Percentiles rank a stretch among this genome's conserved stretches.
Conservation (phyloP, 163 green algal species). For the Trebouxiophyceae sp. region DNA sequence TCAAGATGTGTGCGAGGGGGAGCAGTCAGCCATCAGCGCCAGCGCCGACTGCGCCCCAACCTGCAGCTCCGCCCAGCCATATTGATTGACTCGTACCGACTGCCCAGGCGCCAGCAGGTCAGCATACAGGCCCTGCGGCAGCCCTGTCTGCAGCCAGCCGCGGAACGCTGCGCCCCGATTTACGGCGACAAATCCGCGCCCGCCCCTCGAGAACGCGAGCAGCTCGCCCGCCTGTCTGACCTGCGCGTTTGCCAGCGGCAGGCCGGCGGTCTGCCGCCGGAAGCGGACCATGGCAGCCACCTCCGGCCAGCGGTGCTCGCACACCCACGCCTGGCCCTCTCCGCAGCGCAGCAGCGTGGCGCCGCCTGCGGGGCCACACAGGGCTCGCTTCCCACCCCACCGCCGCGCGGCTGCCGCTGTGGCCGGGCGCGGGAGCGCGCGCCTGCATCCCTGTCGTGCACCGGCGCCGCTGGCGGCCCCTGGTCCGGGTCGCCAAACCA, state of each 20-base stretch:
- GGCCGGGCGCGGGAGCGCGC: background rate
- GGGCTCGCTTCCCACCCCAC: background rate
- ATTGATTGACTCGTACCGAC: background rate
- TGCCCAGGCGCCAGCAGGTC: background rate
- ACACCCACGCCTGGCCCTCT: background rate
- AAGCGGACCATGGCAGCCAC: background rate
- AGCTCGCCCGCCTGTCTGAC: background rate
- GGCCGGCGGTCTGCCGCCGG: background rate
- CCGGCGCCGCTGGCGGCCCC: background rate
- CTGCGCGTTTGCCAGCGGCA: background rate
- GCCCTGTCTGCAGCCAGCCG: background rate
- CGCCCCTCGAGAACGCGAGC: background rate
- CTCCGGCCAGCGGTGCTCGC: background rate
- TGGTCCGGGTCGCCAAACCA: constrained; percentile 7
- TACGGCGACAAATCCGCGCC: background rate
- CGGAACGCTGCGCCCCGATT: no score
- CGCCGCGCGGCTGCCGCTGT: background rate
- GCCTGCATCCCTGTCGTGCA: background rate
- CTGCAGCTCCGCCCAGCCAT: background rate
- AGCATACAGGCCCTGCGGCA: background rate
- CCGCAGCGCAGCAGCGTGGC: background rate
- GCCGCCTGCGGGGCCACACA: background rate
- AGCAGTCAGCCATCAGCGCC: background rate
- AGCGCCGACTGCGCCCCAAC: background rate
- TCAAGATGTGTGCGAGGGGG: no score